phyloP scores from a whole-genome alignment of 495 filamentous ascomycete genomes.

The Penicillium paxilli region DNA sequence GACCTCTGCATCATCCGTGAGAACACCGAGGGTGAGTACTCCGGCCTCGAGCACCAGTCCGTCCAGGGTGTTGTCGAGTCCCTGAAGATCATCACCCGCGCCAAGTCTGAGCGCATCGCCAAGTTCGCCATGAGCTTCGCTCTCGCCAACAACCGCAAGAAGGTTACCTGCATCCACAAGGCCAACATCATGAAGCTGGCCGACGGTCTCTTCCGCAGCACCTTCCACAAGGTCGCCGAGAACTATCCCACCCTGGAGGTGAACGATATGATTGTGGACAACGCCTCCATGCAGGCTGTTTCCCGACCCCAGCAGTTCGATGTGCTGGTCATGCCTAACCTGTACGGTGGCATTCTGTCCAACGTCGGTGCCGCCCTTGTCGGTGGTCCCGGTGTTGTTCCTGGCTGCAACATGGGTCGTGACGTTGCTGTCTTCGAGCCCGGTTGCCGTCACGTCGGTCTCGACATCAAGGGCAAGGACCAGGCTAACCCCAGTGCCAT shows the following conservation, averaged over 20 bases:
- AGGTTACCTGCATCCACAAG: conserved; percentile 99
- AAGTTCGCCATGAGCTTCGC: conserved; percentile 98
- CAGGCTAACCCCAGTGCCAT: conserved; percentile 97
- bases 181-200: conserved; percentile 99
- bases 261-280: conserved; percentile 99
- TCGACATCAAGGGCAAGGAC: conserved; percentile 99
- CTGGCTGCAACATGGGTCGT: conserved; percentile 98
- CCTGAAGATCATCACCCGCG: conserved; percentile 98
- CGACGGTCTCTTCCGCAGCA: conserved; percentile 96
- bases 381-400: conserved; percentile 94
- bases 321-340: conserved; percentile 99
- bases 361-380: conserved; percentile 99
- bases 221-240: conserved; percentile 88
- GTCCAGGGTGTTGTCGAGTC: conserved; percentile 97
- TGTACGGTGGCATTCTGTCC: conserved; percentile 98
- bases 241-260: conserved; percentile 91
- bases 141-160: conserved; percentile 95
- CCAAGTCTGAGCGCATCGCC: conserved; percentile 97
- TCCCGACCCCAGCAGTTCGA: conserved; percentile 96
- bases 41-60: conserved; percentile 96
- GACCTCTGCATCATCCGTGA: conserved; percentile 99
- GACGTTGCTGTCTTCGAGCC: conserved; percentile 98
- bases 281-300: conserved; percentile 98
- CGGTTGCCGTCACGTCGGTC: conserved; percentile 95
- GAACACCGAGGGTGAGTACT: conserved; percentile 99